Base-by-base conservation (phyloP, 2,329 filamentous ascomycete genomes). In the Ophiostoma sp. region DNA sequence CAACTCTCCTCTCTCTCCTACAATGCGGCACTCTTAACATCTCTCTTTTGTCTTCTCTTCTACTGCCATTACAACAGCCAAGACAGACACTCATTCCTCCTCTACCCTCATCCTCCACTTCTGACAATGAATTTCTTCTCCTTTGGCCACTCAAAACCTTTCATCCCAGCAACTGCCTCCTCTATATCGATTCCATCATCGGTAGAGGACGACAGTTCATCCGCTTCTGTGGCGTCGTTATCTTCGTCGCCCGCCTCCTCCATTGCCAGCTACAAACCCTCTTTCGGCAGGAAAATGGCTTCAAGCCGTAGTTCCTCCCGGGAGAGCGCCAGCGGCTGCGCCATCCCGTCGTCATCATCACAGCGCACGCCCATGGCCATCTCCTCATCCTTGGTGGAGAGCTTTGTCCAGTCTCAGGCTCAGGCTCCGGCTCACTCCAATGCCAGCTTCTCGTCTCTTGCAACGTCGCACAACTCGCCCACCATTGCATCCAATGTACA, bases 401-500 rank as follows among this genome's bases (percentile, higher is more conserved):
- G 27, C 27, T 27, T 27, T 27, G 27, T 27, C 27, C 27, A 27
- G 27, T 27, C 27, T 27, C 27, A 27, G 27, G 27, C 27, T 27
- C 27, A 27, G 27, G 27, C 27, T 27, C 27, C 1, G 27, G 27
- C 27, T 27, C 27, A 27, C 27, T 27, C 27, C 27, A 27, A 27
- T 27, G 27, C 27, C 27, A 27, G 27, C 27, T 27, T 27, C 27
- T 27, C 27, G 27, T 27, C 27, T 27, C 27, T 27, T 27, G 27
- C 27, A 11, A 60, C 45, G 16, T 60, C 60, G 14, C 81, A 85
- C 73, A 80, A 79, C 69, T 88, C 86, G 4, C 85, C 86, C 67
- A 78, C 83, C 74, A 82, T 86, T 80, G 84, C 84, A 49, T 82
- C 85, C 12, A 83, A 85, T 36, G 68, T 47, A 2, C 78, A 81